Conservation (phyloP, 331 rosid genomes). For the Spiraea crenata region DNA sequence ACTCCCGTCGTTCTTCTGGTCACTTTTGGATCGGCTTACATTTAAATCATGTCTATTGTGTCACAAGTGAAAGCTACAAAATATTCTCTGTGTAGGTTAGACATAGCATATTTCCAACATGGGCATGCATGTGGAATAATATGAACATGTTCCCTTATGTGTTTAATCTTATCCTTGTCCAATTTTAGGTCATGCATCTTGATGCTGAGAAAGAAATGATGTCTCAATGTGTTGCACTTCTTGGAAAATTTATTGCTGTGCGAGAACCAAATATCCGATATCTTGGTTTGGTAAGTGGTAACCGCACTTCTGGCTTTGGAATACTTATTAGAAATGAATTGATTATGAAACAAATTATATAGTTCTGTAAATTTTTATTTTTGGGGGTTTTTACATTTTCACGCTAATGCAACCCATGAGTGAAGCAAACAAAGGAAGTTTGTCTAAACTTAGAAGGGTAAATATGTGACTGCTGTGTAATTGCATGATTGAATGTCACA, state of each 20-base stretch:
- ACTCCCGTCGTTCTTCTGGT: neutral
- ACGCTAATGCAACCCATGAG: neutral
- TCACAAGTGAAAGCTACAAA: neutral
- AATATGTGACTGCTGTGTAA: conserved; percentile 15
- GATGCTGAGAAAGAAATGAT: conserved; percentile 99
- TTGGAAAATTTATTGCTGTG: conserved; percentile 97
- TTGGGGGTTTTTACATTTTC: neutral
- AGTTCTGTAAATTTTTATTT: neutral
- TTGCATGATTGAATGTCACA: conserved; percentile 21
- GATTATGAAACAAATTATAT: neutral
- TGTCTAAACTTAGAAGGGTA: conserved; percentile 22
- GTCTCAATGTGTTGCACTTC: conserved; percentile 99
- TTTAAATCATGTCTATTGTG: neutral
- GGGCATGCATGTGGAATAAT: neutral
- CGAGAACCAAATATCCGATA: conserved; percentile 99
- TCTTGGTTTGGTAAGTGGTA: conserved; percentile 85
- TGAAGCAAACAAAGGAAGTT: conserved; percentile 10
- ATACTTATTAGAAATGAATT: neutral
- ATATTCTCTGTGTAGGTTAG: neutral
- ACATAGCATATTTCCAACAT: neutral
- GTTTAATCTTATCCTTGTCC: conserved; percentile 27
- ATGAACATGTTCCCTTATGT: neutral
- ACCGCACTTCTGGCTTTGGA: neutral
- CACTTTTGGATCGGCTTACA: neutral
- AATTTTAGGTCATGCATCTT: conserved; percentile 95